Base-by-base conservation (phyloP, 352 stramenopile genomes). In the Globisporangium emineosum region DNA sequence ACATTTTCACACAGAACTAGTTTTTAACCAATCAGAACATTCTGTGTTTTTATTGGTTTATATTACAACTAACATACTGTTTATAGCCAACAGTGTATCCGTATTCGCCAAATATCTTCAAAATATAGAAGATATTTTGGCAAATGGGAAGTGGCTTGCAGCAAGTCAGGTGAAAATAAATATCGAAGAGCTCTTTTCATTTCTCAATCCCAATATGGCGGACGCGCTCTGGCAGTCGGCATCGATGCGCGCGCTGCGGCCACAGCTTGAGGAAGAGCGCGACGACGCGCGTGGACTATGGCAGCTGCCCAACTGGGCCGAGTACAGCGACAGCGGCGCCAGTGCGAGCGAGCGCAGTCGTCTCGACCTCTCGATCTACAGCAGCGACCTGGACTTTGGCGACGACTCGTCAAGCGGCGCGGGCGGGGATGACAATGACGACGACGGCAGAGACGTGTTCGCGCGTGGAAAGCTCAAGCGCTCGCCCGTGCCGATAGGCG, bases 221-320 rank as follows among this genome's bases (percentile, higher is more conserved):
- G 51, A 57, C 29, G 51, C 51, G 29, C 51, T 57, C 17, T 57
- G 51, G 51, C 29, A 57, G 29, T 57, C 51, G 29, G 8, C 51
- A 9, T 53, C 62, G 32, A 62, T 67, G 54, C 62, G 42, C 17
- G 62, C 54, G 54, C 53, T 67, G 32, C 53, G 62, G 12, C 62
- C 62, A 19, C 62, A 57, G 29, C 15, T 57, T 9, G 62, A 62
- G 9, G 23, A 35, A 5, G 17, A 25, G 2, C 17, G 33, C 17
- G 37, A 60, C 12, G 19, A 21, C 21, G 56, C 27, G 35, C 29
- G 50, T 12, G 8, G 12, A 1, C 32, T 67, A 6, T 90, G 80
- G 80, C 64, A 66, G 49, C 70, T 90, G 3, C 80, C 78, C 5
- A 64, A 80, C 62, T 90, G 80, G 80, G 78, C 86, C 23, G 69